Evolutionary conservation across 164 flowering plant species (phyloP), one percentile per base, ranked within the genome.

Genomic region (Berberis vulgaris): DNA sequence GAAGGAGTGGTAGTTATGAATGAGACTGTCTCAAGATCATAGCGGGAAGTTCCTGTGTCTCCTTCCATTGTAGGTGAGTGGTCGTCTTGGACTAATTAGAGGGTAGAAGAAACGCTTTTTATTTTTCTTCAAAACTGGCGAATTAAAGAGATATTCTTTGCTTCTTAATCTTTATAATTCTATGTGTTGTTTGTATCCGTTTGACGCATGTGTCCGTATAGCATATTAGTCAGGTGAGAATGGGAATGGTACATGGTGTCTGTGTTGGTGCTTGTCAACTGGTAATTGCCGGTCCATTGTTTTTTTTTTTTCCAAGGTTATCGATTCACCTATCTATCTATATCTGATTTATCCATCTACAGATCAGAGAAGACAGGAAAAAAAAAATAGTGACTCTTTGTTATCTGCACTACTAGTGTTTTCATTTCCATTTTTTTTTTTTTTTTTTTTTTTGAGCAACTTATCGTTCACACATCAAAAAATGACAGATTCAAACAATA

Each of bases 21-120:
- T 26, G 26, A 67, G 76, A 1, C 77, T 76, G 38, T 62, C 74
- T 39, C 77, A 9, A 67, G 71, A 57, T 73, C 79, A 56, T 69
- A 76, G 61, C 57, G 50, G 7, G 71, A 26, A 49, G 63, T 75
- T 63, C 73, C 64, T 67, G 76, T 50, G 43, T 65, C 80, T 64
- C 69, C 76, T 70, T 74, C 78, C 78, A 73, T 70, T 39, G 38
- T 54, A 57, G 54, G 43, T 64, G 47, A 43, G 40, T 10, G 6
- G 38, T 59, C 26, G 53, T 68, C 57, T 49, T 47, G 10, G 7
- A 49, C 12, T 10, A 11, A 52, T 26, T 26, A 26, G 26, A 26
- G 26, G 43, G 6, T 44, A 3, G 26, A 26, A 26, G 26, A 26
- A 26, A 26, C 26, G 26, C 26, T 26, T 26, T 26, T 26, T 26